Evolutionary conservation across 768 basidiomycete genomes (phyloP).

Genomic region (Xerocomellus amylosporus): DNA sequence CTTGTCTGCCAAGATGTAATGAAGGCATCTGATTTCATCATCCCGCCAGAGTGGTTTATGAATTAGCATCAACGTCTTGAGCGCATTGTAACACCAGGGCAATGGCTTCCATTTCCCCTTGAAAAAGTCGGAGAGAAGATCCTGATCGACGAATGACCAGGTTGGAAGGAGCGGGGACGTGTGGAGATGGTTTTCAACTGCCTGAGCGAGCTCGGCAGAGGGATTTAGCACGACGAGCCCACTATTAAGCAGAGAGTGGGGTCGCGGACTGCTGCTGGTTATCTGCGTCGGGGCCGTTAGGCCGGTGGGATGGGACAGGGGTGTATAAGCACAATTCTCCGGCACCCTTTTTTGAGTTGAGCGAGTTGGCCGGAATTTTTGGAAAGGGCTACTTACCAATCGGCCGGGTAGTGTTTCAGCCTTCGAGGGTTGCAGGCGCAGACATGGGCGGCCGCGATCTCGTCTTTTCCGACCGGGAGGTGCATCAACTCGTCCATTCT

Average conservation of each 20-base stretch:
- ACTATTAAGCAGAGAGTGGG: constrained; percentile 81
- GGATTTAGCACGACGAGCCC: constrained; percentile 86
- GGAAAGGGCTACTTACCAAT: constrained; percentile 56
- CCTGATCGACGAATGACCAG: constrained; percentile 89
- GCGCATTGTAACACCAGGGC: constrained; percentile 87
- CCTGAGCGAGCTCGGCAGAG: constrained; percentile 50
- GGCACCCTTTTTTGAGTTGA: constrained; percentile 62
- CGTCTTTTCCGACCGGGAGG: constrained; percentile 52
- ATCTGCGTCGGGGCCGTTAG: constrained; percentile 44
- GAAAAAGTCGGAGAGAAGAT: constrained; percentile 81
- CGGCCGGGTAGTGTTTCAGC: constrained; percentile 79
- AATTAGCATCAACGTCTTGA: constrained; percentile 76
- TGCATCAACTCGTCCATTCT: constrained; percentile 81
- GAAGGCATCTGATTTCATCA: constrained; percentile 79
- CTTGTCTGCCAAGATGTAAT: constrained; percentile 85
- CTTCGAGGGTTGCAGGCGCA: constrained; percentile 94
- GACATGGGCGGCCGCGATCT: constrained; percentile 86
- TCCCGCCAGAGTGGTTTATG: constrained; percentile 83
- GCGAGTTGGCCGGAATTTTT: neutral
- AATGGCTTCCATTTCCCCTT: constrained; percentile 73
- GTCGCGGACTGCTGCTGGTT: constrained; percentile 53
- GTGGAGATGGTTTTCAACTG: constrained; percentile 44
- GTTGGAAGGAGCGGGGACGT: constrained; percentile 51
- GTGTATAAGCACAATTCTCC: constrained; percentile 82
- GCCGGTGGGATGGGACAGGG: constrained; percentile 45